Evolutionary conservation across 1,139 yeast species (phyloP).

Genomic region (Candida labiduridarum): DNA sequence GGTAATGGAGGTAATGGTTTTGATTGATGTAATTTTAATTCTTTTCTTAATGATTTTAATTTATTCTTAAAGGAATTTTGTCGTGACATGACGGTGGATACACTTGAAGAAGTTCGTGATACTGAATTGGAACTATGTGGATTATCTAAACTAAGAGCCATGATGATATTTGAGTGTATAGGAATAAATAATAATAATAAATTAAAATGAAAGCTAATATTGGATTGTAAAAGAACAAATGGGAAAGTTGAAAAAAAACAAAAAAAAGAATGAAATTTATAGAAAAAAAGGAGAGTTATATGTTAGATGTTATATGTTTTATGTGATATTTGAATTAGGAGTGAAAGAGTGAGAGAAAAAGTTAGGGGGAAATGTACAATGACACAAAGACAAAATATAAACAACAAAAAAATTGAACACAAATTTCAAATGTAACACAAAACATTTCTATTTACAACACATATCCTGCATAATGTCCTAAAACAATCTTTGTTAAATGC

Average conservation of each 20-base stretch:
- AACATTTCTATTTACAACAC: background rate
- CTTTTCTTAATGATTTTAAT: background rate
- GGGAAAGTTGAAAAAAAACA: background rate
- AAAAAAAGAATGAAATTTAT: background rate
- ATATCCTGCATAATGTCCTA: background rate
- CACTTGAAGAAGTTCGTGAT: background rate
- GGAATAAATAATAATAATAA: background rate
- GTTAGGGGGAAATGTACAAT: background rate
- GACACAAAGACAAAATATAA: background rate
- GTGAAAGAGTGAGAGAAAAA: background rate
- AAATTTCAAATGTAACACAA: constrained; percentile 2
- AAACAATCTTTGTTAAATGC: background rate
- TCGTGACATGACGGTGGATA: background rate
- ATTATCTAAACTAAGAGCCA: constrained; percentile 1
- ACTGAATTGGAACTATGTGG: background rate
- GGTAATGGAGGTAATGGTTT: background rate
- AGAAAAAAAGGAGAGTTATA: background rate
- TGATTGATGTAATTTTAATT: constrained; percentile 5
- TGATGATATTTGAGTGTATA: background rate
- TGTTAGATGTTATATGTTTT: background rate
- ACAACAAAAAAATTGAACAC: background rate
- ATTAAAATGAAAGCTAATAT: background rate
- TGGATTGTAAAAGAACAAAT: background rate
- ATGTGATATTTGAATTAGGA: background rate
- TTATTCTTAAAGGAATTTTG: constrained; percentile 3